Conservation (phyloP, 805 yeast genomes). For the Candida ascalaphidarum region DNA sequence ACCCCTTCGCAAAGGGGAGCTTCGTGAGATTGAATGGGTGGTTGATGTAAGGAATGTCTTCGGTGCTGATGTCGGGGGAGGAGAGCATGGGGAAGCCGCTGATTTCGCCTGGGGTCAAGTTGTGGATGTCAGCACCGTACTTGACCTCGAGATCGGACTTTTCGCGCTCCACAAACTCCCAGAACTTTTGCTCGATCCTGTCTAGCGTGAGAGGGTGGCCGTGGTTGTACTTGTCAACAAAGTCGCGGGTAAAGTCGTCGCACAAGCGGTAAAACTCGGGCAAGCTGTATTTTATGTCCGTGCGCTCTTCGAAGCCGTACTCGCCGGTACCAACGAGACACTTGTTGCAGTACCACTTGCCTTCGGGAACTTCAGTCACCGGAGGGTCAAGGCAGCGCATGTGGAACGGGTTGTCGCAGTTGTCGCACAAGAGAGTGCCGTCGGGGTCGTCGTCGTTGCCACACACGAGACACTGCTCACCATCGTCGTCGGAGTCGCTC, state of each 20-base stretch:
- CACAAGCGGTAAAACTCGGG: constrained; percentile 54
- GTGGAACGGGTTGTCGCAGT: constrained; percentile 68
- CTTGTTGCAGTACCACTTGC: constrained; percentile 72
- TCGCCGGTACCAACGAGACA: constrained; percentile 85
- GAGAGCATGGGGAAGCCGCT: constrained; percentile 63
- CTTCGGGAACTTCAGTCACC: constrained; percentile 41
- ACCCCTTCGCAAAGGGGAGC: constrained; percentile 61
- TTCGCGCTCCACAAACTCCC: constrained; percentile 42
- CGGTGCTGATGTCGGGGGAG: constrained; percentile 9
- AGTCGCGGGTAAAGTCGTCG: constrained; percentile 37
- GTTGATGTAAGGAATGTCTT: constrained; percentile 27
- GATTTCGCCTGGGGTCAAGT: constrained; percentile 51
- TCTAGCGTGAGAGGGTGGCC: constrained; percentile 29
- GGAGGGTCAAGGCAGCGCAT: constrained; percentile 57
- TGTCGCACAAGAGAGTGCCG: constrained; percentile 55
- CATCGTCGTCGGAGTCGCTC: constrained; percentile 16
- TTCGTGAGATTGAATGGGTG: constrained; percentile 75
- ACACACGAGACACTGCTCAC: constrained; percentile 41
- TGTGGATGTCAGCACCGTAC: constrained; percentile 83
- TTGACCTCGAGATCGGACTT: constrained; percentile 49
- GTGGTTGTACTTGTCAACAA: constrained; percentile 22
- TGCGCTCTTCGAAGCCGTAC: constrained; percentile 74
- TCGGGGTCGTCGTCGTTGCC: constrained; percentile 35
- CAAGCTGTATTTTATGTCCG: constrained; percentile 45
- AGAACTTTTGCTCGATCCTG: constrained; percentile 54